Base-by-base conservation (phyloP, 768 basidiomycete species). In the Macrolepiota albuminosa region DNA sequence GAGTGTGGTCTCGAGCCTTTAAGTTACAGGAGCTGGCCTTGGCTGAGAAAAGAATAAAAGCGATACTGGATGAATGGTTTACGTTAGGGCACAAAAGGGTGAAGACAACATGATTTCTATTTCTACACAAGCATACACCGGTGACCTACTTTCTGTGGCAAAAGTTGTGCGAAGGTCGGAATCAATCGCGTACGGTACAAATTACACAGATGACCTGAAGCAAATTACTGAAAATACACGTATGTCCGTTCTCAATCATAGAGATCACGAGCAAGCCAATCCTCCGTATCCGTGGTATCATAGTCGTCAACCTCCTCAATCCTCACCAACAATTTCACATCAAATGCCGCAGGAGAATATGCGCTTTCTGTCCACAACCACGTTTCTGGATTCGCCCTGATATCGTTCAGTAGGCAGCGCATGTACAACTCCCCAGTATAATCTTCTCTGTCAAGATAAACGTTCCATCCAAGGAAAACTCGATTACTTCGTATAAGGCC, bases 381-480 rank as follows among this genome's bases (percentile, higher is more conserved):
- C 57, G 70, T 67, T 21, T 70, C 67, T 6, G 74, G 71, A 40
- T 63, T 65, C 6, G 62, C 60, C 51, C 66, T 71, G 51, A 77
- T 68, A 37, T 79, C 77, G 14, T 60, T 57, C 48, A 79, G 59
- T 24, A 84, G 68, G 47, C 70, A 66, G 49, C 72, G 72, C 57
- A 87, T 80, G 36, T 73, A 83, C 40, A 65, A 67, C 9, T 72
- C 71, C 21, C 81, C 84, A 49, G 78, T 76, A 6, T 66, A 67
- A 59, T 86, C 85, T 43, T 72, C 71, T 14, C 64, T 69, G 58
- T 83, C 77, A 50, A 86, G 70, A 21, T 71, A 63, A 56, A 90
- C 78, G 63, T 88, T 89, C 86, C 86, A 91, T 5, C 89, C 89
- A 5, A 91, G 76, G 62, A 77, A 85, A 9, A 89, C 66, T 31